Base-by-base conservation (phyloP, 495 filamentous ascomycete species). In the Barbatosphaeria neglecta region DNA sequence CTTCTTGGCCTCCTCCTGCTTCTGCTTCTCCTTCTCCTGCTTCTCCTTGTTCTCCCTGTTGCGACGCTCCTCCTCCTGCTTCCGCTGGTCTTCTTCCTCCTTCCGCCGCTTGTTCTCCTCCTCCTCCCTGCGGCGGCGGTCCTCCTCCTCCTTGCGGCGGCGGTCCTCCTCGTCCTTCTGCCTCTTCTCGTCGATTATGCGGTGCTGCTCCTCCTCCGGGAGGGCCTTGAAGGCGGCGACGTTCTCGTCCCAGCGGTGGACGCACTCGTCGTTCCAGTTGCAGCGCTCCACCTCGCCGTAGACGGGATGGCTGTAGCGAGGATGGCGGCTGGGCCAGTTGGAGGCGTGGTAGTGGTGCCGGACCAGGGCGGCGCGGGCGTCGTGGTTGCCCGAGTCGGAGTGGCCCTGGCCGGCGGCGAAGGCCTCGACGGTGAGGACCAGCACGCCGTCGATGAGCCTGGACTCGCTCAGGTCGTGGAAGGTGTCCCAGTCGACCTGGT, bases 271-370 rank as follows among this genome's bases (percentile, higher is more conserved):
- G 46, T 77, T 68, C 78, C 77, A 82, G 59, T 81, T 81, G 58
- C 78, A 82, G 53, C 65, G 60, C 55, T 82, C 78, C 0, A 82
- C 77, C 62, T 79, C 74, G 43, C 75, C 77, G 52, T 76, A 81
- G 22, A 74, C 69, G 0, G 77, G 77, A 50, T 82, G 78, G 39
- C 59, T 73, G 57, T 67, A 79, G 44, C 78, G 72, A 4, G 75
- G 77, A 49, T 82, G 78, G 15, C 60, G 54, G 57, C 66, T 71
- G 35, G 74, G 77, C 79, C 79, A 83, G 45, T 69, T 68, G 19
- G 77, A 81, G 20, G 79, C 78, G 54, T 81, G 79, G 53, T 78
- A 82, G 59, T 80, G 77, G 54, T 83, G 78, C 50, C 71, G 74
- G 44, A 81, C 75, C n/a, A 80, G 60, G 10, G 77, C 78, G 3